Evolutionary conservation across 1,284 basidiomycete species (phyloP).

Genomic region (Ustilago sp.): DNA sequence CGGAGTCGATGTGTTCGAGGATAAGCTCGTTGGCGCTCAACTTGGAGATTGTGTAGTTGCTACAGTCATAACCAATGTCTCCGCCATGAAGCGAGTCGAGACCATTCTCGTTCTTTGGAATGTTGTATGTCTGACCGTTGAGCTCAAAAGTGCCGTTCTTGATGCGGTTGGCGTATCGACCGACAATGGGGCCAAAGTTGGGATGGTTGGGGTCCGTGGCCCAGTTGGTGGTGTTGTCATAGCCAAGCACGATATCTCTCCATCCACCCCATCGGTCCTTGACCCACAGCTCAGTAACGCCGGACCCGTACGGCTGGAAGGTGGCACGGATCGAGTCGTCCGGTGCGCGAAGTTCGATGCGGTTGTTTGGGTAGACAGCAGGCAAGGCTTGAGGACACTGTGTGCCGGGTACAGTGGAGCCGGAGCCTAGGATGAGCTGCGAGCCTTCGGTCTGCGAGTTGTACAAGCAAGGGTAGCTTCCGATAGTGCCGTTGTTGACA

Average conservation of each 20-base stretch:
- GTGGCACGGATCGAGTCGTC: slow-evolving; percentile 62
- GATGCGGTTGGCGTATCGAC: slow-evolving; percentile 65
- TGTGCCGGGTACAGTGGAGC: slow-evolving; percentile 35
- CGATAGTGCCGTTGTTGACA: slow-evolving; percentile 62
- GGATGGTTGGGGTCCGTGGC: slow-evolving; percentile 61
- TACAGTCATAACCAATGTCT: slow-evolving; percentile 59
- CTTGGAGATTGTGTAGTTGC: slow-evolving; percentile 46
- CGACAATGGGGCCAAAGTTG: slow-evolving; percentile 63
- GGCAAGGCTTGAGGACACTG: slow-evolving; percentile 41
- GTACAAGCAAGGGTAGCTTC: slow-evolving; percentile 50
- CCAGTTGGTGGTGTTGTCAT: slow-evolving; percentile 67
- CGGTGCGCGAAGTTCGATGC: slow-evolving; percentile 53
- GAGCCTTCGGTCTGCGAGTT: slow-evolving; percentile 33
- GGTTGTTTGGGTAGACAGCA: slow-evolving; percentile 59
- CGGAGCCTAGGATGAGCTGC: slow-evolving; percentile 35
- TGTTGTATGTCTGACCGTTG: slow-evolving; percentile 50
- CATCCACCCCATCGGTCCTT: slow-evolving; percentile 56
- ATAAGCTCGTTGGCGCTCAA: slow-evolving; percentile 45
- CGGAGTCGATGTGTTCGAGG: slow-evolving; percentile 56
- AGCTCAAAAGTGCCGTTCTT: slow-evolving; percentile 64
- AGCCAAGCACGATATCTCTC: slow-evolving; percentile 59
- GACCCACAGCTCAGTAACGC: slow-evolving; percentile 63
- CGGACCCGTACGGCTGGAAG: slow-evolving; percentile 59
- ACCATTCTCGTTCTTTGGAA: slow-evolving; percentile 52
- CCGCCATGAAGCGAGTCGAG: slow-evolving; percentile 65